Percentiles rank a stretch among this genome's conserved stretches.
phyloP scores from a whole-genome alignment of 306 rosid genomes.

The Rosa persica region DNA sequence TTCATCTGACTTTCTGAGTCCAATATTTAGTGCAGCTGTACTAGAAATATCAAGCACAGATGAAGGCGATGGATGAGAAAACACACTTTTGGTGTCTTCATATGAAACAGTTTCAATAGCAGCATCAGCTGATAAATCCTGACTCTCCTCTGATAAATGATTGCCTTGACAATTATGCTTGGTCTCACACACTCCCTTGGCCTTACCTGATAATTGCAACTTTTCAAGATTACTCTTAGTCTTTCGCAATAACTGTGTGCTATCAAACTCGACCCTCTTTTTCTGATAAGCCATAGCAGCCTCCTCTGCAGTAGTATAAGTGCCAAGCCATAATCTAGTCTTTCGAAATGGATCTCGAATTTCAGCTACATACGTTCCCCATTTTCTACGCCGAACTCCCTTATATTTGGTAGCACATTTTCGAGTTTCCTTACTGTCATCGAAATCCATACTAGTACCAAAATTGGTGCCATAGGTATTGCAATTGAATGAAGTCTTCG shows the following conservation, averaged over 20 bases:
- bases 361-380: conserved; percentile 59
- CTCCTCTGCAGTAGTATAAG: conserved; percentile 47
- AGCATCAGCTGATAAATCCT: conserved; percentile 19
- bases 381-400: conserved; percentile 59
- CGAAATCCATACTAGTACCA: conserved; percentile 5
- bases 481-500: neutral
- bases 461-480: neutral
- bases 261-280: conserved; percentile 43
- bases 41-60: conserved; percentile 59
- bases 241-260: conserved; percentile 2
- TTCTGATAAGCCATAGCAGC: conserved; percentile 57
- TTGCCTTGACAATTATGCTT: neutral
- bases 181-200: conserved; percentile 13
- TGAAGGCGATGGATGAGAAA: conserved; percentile 50
- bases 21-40: conserved; percentile 17
- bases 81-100: conserved; percentile 20
- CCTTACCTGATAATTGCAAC: conserved; percentile 1
- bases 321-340: conserved; percentile 58
- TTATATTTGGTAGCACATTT: conserved; percentile 30
- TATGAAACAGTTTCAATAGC: neutral
- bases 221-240: conserved; percentile 8
- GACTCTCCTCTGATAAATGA: conserved; percentile 9
- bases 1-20: neutral
- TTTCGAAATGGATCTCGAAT: conserved; percentile 50
- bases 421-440: conserved; percentile 10